Evolutionary conservation across 78 protist genomes (phyloP), one percentile per base, ranked within the genome.

Genomic region (Salpingoeca rosetta): DNA sequence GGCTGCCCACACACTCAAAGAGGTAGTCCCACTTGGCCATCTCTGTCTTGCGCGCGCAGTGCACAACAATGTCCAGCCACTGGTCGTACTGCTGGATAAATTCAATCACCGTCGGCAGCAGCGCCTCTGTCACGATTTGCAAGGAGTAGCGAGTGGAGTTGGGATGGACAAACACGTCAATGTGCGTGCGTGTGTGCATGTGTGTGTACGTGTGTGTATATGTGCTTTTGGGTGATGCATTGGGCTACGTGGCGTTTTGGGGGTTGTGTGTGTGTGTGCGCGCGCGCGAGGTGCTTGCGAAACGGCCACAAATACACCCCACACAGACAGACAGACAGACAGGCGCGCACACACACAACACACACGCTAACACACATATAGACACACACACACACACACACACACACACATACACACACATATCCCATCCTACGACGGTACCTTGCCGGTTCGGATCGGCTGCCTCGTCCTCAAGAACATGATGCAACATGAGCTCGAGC

Each of bases 21-120:
- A 85, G 88, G 43, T 72, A 79, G 43, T 76, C 82, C 88, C 88
- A 85, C 10, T 44, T 11, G 36, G 76, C 77, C 27, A 87, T 85
- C 38, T 87, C 89, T 11, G 87, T 87, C 74, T 87, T 87, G 76
- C 89, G 85, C 31, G 89, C 89, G 35, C 89, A 87, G 44, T 87
- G 89, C 28, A 74, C 89, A 74, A 87, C 37, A 35, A 87, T 85
- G 7, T 80, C 89, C 0, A 80, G 76, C 27, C 31, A 87, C 31
- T 87, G 82, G 17, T 85, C 85, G 39, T 72, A 87, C 1, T n/a
- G 72, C 44, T 25, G 36, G 41, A 87, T 24, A 44, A 80, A 87
- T 2, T 80, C 51, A 3, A 87, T 72, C 35, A 87, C 84, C 38
- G 36, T 41, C 7, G 85, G 85, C n/a, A 87, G 72, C 27, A 72